Percentiles rank a stretch among this genome's conserved stretches.
These are phyloP conservation scores for Quercus dentata DNA, from an alignment of 306 rosid genomes.

Conservation along the genomic window DNA sequence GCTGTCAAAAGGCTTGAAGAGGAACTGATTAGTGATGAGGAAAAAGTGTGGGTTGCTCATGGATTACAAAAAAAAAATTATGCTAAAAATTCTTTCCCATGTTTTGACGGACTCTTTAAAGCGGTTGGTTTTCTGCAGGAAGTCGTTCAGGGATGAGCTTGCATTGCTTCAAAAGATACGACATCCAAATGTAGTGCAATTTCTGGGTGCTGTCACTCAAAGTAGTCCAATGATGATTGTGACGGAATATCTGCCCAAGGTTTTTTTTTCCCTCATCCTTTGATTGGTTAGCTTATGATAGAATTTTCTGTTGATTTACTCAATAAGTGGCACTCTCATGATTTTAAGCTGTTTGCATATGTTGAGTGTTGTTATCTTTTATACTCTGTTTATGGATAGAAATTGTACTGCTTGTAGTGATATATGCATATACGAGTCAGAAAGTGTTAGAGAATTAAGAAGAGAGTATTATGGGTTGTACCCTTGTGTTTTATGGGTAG, in stretches of 20 bases:
- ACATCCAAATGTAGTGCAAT: slow-evolving; percentile 95
- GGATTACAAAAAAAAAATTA: background rate
- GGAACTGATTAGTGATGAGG: slow-evolving; percentile 59
- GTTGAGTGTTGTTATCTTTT: background rate
- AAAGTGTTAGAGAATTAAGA: no score
- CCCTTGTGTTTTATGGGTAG: no score
- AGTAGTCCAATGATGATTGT: slow-evolving; percentile 99
- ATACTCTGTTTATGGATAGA: background rate
- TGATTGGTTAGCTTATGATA: background rate
- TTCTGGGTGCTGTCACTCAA: slow-evolving; percentile 98
- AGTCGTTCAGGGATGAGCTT: slow-evolving; percentile 86
- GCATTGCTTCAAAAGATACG: slow-evolving; percentile 88
- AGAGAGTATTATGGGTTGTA: no score
- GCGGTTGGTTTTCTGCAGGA: slow-evolving; percentile 51
- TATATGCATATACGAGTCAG: background rate
- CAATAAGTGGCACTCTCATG: background rate
- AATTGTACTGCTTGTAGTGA: background rate
- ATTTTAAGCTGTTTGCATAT: background rate
- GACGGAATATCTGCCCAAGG: slow-evolving; percentile 97
- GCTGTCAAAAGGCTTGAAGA: slow-evolving; percentile 85
- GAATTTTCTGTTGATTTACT: background rate
- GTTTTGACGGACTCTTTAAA: slow-evolving; percentile 21
- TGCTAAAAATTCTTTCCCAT: background rate
- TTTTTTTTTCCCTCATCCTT: slow-evolving; percentile 15
- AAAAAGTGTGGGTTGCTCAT: slow-evolving; percentile 72